Evolutionary conservation across 176 grass and related monocot species (phyloP).

Genomic region (Phragmites australis): DNA sequence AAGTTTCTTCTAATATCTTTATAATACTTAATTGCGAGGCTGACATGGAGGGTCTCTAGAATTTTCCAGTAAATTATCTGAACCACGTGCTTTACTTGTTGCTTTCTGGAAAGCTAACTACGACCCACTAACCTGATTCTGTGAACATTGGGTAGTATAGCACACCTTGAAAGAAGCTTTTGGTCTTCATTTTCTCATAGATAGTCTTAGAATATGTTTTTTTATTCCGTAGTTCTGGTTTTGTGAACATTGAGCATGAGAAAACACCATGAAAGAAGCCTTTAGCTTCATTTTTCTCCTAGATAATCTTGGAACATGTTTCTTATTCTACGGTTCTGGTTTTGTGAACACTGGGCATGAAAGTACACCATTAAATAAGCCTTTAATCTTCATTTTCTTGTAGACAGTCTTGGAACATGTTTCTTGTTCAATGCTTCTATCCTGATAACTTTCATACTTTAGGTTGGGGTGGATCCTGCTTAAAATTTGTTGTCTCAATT

Average conservation of each 20-base stretch:
- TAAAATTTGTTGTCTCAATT: constrained; percentile 25
- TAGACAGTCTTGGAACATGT: constrained; percentile 7
- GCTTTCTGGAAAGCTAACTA: not conserved
- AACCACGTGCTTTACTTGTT: not conserved
- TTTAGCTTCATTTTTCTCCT: not conserved
- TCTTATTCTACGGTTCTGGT: not conserved
- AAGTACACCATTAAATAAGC: constrained; percentile 7
- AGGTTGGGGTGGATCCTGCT: constrained; percentile 6
- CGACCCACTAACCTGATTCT: not conserved
- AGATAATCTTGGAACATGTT: not conserved
- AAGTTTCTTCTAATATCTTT: not conserved
- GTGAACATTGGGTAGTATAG: not conserved
- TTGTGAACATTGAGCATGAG: not conserved
- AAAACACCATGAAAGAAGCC: not conserved
- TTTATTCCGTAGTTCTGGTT: not conserved
- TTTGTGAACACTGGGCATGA: constrained; percentile 22
- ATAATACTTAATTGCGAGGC: not conserved
- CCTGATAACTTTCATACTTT: constrained; percentile 28
- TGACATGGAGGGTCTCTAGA: not conserved
- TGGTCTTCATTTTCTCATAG: constrained; percentile 4
- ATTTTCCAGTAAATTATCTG: not conserved
- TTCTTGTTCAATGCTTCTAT: constrained; percentile 32
- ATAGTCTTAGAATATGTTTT: not conserved
- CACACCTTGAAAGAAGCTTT: not conserved
- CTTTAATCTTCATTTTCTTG: constrained; percentile 17